Conservation (phyloP, 805 yeast species). For the Scheffersomyces ergatensis region DNA sequence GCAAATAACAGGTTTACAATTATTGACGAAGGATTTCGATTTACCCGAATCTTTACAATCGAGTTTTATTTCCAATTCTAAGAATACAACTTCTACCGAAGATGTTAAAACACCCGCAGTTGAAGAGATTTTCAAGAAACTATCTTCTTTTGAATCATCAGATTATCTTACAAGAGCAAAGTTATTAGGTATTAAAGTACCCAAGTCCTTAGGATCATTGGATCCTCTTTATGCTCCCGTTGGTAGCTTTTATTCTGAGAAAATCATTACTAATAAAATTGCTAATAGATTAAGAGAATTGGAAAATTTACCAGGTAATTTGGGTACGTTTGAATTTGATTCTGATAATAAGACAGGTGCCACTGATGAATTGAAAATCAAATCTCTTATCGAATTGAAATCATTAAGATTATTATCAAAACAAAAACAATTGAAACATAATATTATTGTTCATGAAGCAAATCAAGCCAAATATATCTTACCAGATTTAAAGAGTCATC, state of each 20-base stretch:
- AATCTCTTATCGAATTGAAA: constrained; percentile 68
- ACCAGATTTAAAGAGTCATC: constrained; percentile 48
- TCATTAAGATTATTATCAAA: constrained; percentile 61
- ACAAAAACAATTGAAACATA: constrained; percentile 69
- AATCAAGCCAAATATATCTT: constrained; percentile 55
- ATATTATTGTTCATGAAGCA: constrained; percentile 51
- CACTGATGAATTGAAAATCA: constrained; percentile 57
- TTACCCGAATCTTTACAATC: constrained; percentile 53
- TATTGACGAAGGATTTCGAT: constrained; percentile 63
- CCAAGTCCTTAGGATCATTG: constrained; percentile 14
- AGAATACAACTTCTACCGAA: background rate
- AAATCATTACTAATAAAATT: constrained; percentile 50
- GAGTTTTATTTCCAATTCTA: constrained; percentile 19
- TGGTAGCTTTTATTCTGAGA: constrained; percentile 53
- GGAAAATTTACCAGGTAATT: constrained; percentile 65
- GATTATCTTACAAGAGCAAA: constrained; percentile 35
- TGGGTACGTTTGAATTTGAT: constrained; percentile 55
- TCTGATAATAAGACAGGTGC: constrained; percentile 25
- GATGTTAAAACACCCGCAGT: background rate
- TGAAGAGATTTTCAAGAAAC: constrained; percentile 4
- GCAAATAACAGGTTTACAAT: constrained; percentile 63
- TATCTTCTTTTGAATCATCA: constrained; percentile 2
- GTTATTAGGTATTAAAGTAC: constrained; percentile 35
- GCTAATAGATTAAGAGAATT: constrained; percentile 57
- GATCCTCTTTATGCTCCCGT: constrained; percentile 38